Evolutionary conservation across 306 rosid species (phyloP), one percentile per base, ranked within the genome.

Genomic region (Heteromeles arbutifolia): DNA sequence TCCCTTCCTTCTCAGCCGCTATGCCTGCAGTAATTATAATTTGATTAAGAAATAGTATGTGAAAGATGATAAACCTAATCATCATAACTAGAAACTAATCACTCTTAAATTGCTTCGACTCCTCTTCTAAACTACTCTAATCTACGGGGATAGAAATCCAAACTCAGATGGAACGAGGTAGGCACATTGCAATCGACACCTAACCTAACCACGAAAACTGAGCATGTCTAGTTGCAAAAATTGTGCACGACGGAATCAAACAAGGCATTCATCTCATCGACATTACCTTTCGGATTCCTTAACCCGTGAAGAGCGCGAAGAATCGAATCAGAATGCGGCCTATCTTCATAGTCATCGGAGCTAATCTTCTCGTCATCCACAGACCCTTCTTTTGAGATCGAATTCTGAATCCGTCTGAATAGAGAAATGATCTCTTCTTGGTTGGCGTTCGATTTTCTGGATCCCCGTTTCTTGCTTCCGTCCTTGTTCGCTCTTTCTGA

Each of bases 341-440:
- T 76, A 64, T 86, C 85, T 62, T 82, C 79, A 0, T 67, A 34
- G 10, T 39, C 54, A 19, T 57, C 29, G 18, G 82, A 52, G n/a
- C 57, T 65, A 39, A 34, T 78, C 81, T 72, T 75, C 43, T 57
- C 32, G n/a, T 63, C 56, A 34, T 67, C 70, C 21, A n/a, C 68
- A 4, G 83, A 58, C 1, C 72, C 63, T 50, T 67, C 80, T 52
- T 86, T 70, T 1, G 88, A 85, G 61, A 90, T 88, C 45, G 92
- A 82, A 28, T 83, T 52, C 73, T 84, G 88, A 58, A 88, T 86
- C 72, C 85, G 71, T 66, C 80, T 82, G 72, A 88, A 70, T 1
- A 88, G 65, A 72, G 89, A 77, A n/a, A 88, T 88, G 18, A 90
- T 69, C 76, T 88, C 93, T 73, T 88, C 90, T 76, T 78, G 87